Conservation (phyloP, 495 filamentous ascomycete species). For the Trichocladium antarcticum region DNA sequence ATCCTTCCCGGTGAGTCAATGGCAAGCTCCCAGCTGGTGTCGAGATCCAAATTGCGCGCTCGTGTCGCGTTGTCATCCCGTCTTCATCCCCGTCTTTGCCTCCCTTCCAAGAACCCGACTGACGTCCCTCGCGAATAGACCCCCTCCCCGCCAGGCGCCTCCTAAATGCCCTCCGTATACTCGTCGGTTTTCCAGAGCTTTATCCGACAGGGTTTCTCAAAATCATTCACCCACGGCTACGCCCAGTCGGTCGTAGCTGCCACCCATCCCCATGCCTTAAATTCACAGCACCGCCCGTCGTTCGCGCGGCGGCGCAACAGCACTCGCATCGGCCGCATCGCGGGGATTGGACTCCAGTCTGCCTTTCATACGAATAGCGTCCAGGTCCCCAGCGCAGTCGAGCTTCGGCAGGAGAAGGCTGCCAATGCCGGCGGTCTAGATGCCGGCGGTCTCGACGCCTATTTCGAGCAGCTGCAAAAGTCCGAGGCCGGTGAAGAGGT, state of each 20-base stretch:
- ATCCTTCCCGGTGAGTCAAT: conserved; percentile 38
- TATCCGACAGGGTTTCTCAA: conserved; percentile 92
- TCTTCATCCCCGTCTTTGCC: background rate
- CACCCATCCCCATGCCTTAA: conserved; percentile 73
- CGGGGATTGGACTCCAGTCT: conserved; percentile 57
- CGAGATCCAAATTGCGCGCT: background rate
- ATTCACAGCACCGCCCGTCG: conserved; percentile 49
- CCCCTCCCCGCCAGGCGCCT: conserved; percentile 34
- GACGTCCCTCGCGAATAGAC: conserved; percentile 15
- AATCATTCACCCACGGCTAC: conserved; percentile 94
- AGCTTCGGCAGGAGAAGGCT: conserved; percentile 35
- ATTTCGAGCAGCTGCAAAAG: conserved; percentile 79
- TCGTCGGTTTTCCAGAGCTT: conserved; percentile 61
- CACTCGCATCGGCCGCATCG: conserved; percentile 45
- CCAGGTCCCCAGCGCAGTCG: conserved; percentile 21
- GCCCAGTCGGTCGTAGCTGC: conserved; percentile 94
- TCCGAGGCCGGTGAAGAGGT: conserved; percentile 50
- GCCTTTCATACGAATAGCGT: conserved; percentile 51
- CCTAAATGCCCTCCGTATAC: conserved; percentile 53
- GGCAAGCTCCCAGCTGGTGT: background rate
- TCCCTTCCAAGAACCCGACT: conserved; percentile 1
- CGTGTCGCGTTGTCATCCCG: background rate
- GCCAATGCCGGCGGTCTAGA: conserved; percentile 49
- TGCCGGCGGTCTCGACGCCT: conserved; percentile 68
- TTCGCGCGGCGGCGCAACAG: conserved; percentile 38